Percentiles rank a stretch among this genome's conserved stretches.
These are phyloP conservation scores for Cyanophora paradoxa DNA, from an alignment of 78 protist species.

Conservation along the genomic window DNA sequence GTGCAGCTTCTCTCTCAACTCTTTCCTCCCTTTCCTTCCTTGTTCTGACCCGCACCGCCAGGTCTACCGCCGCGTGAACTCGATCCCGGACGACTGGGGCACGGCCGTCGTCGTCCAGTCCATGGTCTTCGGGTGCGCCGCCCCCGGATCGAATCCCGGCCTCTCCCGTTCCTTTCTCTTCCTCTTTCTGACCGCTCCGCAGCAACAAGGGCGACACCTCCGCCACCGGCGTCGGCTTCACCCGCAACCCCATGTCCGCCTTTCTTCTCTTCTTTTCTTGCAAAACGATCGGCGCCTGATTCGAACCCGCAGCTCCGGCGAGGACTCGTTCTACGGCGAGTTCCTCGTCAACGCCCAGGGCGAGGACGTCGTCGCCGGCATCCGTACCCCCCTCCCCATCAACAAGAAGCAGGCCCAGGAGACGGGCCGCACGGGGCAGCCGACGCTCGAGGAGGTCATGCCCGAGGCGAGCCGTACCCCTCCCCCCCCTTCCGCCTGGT, in stretches of 20 bases:
- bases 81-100: conserved; percentile 42
- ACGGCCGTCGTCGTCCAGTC: conserved; percentile 75
- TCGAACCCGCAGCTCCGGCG: no score
- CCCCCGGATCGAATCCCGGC: neutral
- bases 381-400: conserved; percentile 66
- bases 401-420: neutral
- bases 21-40: neutral
- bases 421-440: conserved; percentile 1
- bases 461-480: no score
- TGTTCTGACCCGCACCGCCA: neutral
- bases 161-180: neutral
- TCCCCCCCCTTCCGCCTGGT: no score
- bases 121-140: conserved; percentile 59
- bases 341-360: conserved; percentile 84
- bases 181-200: neutral
- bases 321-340: conserved; percentile 68
- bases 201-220: conserved; percentile 60
- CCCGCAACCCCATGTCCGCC: conserved; percentile 72
- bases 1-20: neutral
- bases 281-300: no score
- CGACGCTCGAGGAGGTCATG: conserved; percentile 21
- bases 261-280: no score
- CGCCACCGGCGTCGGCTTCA: conserved; percentile 79
- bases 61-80: neutral
- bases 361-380: conserved; percentile 88